These are phyloP conservation scores for Taiozyma sp. DNA, from an alignment of 1,139 yeast species.

Conservation along the genomic window DNA sequence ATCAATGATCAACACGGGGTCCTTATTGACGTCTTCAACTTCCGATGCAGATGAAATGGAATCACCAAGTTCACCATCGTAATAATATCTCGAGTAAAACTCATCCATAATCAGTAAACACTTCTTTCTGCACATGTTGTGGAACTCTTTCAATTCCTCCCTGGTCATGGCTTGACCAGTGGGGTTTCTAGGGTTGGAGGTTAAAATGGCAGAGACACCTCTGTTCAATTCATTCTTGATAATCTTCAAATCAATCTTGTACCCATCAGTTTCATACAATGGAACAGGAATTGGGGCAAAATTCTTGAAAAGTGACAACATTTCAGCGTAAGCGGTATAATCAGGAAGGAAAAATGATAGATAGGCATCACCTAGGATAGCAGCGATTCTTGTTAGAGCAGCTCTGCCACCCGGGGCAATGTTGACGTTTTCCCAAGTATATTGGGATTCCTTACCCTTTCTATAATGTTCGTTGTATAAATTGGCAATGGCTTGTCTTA, in stretches of 20 bases:
- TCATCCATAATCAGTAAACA: conserved; percentile 67
- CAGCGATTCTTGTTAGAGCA: conserved; percentile 63
- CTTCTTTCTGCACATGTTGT: conserved; percentile 49
- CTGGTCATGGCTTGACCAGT: conserved; percentile 56
- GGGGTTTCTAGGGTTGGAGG: conserved; percentile 67
- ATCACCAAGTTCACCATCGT: conserved; percentile 54
- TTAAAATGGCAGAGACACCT: conserved; percentile 57
- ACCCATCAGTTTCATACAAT: conserved; percentile 54
- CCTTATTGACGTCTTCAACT: conserved; percentile 54
- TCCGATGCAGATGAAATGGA: conserved; percentile 52
- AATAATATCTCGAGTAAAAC: conserved; percentile 60
- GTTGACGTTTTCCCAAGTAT: conserved; percentile 63
- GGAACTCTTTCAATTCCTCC: conserved; percentile 48
- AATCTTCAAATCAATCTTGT: conserved; percentile 53
- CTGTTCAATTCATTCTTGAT: conserved; percentile 52
- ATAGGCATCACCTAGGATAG: conserved; percentile 58
- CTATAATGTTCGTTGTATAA: conserved; percentile 57
- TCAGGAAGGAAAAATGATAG: conserved; percentile 64
- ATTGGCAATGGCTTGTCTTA: conserved; percentile 60
- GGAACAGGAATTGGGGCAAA: conserved; percentile 70
- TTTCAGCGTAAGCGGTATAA: conserved; percentile 71
- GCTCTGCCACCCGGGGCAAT: conserved; percentile 72
- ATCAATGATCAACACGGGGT: conserved; percentile 59
- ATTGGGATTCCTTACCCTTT: conserved; percentile 44
- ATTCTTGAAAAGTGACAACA: conserved; percentile 62